Base-by-base conservation (phyloP, 1,284 basidiomycete genomes). In the Apiotrichum siamense region DNA sequence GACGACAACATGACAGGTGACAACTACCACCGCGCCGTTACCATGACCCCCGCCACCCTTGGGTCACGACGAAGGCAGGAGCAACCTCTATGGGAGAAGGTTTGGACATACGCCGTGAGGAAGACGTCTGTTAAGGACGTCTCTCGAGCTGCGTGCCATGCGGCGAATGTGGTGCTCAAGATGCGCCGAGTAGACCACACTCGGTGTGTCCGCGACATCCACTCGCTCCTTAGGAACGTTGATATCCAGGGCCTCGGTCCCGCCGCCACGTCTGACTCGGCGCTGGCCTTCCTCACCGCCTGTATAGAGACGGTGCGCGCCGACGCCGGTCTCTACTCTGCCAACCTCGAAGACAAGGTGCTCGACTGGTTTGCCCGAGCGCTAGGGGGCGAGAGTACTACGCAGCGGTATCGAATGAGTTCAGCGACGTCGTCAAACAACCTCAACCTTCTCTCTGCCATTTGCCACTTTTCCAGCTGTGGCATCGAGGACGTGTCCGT, bases 81-180 rank as follows among this genome's bases (percentile, higher is more conserved):
- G 35, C 42, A 59, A 27, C 45, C 49, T 0, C 77, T 76, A 21
- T 93, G 89, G 88, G 82, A 85, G 56, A 75, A 80, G 7, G 76
- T 90, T 21, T 97, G 89, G 91, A 80, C 82, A 2, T 83, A 87
- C 65, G 83, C 87, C 7, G 80, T 88, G 55, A 83, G 89, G 26
- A 84, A 87, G 38, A 77, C 82, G 18, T 81, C 81, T 27, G 77
- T 82, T 3, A 79, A 84, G 13, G 66, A 77, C 6, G 79, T 86
- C 1, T 88, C 82, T 61, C 83, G 92, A 44, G 80, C 85, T 1
- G 91, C 92, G 3, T 87, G 85, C 50, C 87, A 93, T 62, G 73
- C 82, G n/a, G 84, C 85, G 0, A 76, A 81, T 53, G 50, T 86
- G 13, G 55, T 78, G 0, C 67, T 82, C 31, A 57, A 64, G 0